phyloP scores from a whole-genome alignment of 1,284 basidiomycete species.

The Boletus semigastroideus region DNA sequence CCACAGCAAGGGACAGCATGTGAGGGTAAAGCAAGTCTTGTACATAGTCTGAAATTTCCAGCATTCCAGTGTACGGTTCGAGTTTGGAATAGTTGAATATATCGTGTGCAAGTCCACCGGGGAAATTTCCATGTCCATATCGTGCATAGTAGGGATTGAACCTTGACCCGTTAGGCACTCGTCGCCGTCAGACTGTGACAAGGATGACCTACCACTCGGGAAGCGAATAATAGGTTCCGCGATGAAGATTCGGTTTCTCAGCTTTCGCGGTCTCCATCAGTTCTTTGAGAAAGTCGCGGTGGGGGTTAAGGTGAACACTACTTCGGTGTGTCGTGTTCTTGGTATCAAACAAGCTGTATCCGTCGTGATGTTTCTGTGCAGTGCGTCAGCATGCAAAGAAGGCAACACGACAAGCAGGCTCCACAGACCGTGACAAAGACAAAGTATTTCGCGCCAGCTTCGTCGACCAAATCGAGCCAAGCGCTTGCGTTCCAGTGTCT shows the following conservation, averaged over 20 bases:
- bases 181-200: background rate
- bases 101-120: constrained; percentile 55
- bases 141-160: constrained; percentile 52
- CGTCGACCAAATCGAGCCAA: constrained; percentile 55
- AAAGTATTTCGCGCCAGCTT: constrained; percentile 62
- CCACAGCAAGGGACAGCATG: constrained; percentile 51
- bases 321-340: constrained; percentile 50
- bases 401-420: background rate
- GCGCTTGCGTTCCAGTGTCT: constrained; percentile 50
- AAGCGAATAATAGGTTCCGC: constrained; percentile 53
- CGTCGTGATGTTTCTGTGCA: constrained; percentile 48
- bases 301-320: constrained; percentile 48
- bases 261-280: constrained; percentile 49
- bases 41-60: constrained; percentile 53
- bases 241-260: constrained; percentile 48
- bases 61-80: constrained; percentile 55
- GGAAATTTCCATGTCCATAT: constrained; percentile 52
- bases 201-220: constrained; percentile 46
- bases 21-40: constrained; percentile 55
- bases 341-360: constrained; percentile 55
- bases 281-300: constrained; percentile 54
- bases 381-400: background rate
- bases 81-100: constrained; percentile 45
- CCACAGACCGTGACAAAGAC: constrained; percentile 50
- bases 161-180: constrained; percentile 28